Base-by-base conservation (phyloP, 331 rosid genomes). In the Malus hybrid region DNA sequence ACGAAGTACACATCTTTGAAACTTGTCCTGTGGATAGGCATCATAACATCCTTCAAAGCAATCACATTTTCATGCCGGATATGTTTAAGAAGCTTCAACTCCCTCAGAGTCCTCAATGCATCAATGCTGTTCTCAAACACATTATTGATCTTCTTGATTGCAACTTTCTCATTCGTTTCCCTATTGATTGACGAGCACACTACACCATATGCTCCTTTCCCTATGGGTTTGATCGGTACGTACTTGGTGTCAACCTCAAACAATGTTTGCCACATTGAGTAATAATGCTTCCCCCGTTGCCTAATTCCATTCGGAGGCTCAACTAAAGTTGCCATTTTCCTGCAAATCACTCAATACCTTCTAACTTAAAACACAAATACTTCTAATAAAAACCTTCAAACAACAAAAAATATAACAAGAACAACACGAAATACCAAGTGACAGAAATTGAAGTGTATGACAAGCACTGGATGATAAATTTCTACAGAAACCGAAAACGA, bases 71-170 rank as follows among this genome's bases (percentile, higher is more conserved):
- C 83, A 5, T 86, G 90, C 33, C 84, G 83, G 22, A 86, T 70
- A 24, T 79, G 78, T 57, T 82, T 70, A 34, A 86, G 84, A 72
- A 86, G 84, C 81, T 76, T 86, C 77, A 86, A 39, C 72, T 86
- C 90, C 86, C 90, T 81, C 75, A 86, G 76, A 10, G 88, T 86
- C 78, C 90, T 76, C 79, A 79, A 63, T 3, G 90, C 88, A 46
- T 86, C 86, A 42, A 75, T 68, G 12, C 62, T 66, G 77, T 81
- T 86, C 79, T 86, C 88, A 71, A 86, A 86, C 66, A 84, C 84
- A 15, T 79, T 86, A 39, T 76, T 68, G 61, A 86, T 86, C 83
- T 86, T 86, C 86, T 86, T 86, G 80, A 86, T 84, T 15, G 90
- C 90, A 48, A 86, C 83, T 74, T 84, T 86, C 84, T 86, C 88